Conservation (phyloP, 2,329 filamentous ascomycete species). For the Grosmannia serpens region DNA sequence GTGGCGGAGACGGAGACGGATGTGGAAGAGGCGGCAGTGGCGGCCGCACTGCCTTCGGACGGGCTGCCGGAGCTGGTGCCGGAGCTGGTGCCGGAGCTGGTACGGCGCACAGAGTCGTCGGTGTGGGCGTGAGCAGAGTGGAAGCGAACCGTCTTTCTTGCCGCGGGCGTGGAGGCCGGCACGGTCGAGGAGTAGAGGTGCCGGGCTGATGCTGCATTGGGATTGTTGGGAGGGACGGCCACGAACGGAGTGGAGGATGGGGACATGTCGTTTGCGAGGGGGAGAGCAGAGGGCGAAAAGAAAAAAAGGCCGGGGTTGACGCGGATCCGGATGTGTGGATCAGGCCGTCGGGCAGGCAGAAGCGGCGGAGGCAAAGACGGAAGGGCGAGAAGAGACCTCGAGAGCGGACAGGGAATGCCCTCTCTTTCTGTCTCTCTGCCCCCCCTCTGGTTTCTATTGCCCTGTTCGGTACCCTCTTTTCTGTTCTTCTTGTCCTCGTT, state of each 20-base stretch:
- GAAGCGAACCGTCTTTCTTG: no score
- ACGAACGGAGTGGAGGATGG: neutral
- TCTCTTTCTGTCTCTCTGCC: neutral
- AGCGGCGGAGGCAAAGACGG: no score
- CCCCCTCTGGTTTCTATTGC: neutral
- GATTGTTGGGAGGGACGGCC: neutral
- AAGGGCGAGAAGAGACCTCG: neutral
- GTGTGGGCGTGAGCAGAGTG: neutral
- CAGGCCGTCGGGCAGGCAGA: no score
- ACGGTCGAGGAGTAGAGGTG: neutral
- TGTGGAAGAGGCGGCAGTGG: neutral
- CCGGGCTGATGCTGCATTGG: neutral
- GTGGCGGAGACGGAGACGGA: neutral
- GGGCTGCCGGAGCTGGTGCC: neutral
- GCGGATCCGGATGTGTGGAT: no score
- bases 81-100: neutral
- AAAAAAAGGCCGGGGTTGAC: no score
- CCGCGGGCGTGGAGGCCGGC: no score
- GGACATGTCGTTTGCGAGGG: neutral
- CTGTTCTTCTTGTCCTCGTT: no score
- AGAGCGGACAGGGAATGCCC: neutral
- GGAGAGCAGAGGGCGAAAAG: neutral
- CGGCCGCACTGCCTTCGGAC: constrained; percentile 1
- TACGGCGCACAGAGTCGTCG: neutral
- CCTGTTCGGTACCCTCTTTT: no score